Percentiles rank a stretch among this genome's conserved stretches.
Conservation (phyloP, 129 eudicot species). For the Lonicera japonica region DNA sequence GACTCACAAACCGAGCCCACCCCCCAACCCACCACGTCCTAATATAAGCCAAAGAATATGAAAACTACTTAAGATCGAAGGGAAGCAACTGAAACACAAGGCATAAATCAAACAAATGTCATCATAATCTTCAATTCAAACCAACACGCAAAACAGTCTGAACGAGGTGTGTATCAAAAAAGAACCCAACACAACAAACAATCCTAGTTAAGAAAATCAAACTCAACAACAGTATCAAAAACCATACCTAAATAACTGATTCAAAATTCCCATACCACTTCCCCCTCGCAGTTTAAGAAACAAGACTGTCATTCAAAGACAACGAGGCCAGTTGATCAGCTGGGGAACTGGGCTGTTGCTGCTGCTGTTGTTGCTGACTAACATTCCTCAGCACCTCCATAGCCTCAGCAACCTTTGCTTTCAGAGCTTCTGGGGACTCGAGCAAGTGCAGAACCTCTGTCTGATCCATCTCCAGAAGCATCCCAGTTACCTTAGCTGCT, state of each 20-base stretch:
- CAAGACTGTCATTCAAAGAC: conserved; percentile 39
- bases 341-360: conserved; percentile 33
- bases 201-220: not conserved
- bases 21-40: no score
- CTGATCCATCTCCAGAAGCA: conserved; percentile 83
- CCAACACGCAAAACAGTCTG: not conserved
- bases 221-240: not conserved
- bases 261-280: not conserved
- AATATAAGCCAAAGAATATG: no score
- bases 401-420: conserved; percentile 80
- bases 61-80: not conserved
- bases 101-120: not conserved
- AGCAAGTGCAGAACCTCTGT: conserved; percentile 64
- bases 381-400: conserved; percentile 61
- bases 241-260: not conserved
- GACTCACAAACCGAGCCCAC: not conserved
- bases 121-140: not conserved
- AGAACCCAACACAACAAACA: not conserved
- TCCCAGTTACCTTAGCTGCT: conserved; percentile 81
- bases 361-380: conserved; percentile 47
- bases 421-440: conserved; percentile 64
- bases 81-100: not conserved
- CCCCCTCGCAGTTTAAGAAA: conserved; percentile 8
- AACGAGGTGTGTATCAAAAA: not conserved
- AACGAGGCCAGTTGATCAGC: conserved; percentile 45